Base-by-base conservation (phyloP, 2,329 filamentous ascomycete species). In the Amauroascus verrucosus region DNA sequence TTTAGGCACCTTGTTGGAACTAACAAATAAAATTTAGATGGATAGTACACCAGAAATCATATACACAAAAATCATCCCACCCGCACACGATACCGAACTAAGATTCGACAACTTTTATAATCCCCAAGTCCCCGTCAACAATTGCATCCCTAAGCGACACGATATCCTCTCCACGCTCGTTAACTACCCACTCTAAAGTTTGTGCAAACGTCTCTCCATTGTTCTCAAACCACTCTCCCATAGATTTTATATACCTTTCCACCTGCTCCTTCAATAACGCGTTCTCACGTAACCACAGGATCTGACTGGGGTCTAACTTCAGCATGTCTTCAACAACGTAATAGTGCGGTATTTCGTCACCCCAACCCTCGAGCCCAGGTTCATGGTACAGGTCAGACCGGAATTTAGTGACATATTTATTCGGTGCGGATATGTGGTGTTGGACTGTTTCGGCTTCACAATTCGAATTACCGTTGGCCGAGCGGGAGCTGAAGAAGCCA, bases 291-390 rank as follows among this genome's bases (percentile, higher is more conserved):
- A 83, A 63, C 70, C 74, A 78, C 57, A 83, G 60, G 7, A 83
- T 70, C 63, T 83, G 79, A 37, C 74, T 76, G 0, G 80, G 80
- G 54, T 82, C 76, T 35, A 83, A 68, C 65, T 83, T 83, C 66
- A 83, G 69, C 75, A 82, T 81, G 57, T 83, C 79, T 59, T 83
- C 78, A 3, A 83, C 75, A 5, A 83, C 71, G 58, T 83, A 83
- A 63, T 83, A 83, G 57, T 83, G 80, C 13, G 73, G 71, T 48
- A 82, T 78, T 53, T 82, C 80, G 59, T 83, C 80, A 28, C 80
- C 80, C 80, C 80, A 83, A 22, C 80, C 80, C 64, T 82, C 78
- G n/a, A 71, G 69, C 6, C 77, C 77, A 2, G 77, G 69, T 28
- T 80, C 76, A 55, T 78, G 75, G 57, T 68, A 70, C 2, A 73